Evolutionary conservation across 345 rosid genomes (phyloP).

Genomic region (Gossypium arboreum): DNA sequence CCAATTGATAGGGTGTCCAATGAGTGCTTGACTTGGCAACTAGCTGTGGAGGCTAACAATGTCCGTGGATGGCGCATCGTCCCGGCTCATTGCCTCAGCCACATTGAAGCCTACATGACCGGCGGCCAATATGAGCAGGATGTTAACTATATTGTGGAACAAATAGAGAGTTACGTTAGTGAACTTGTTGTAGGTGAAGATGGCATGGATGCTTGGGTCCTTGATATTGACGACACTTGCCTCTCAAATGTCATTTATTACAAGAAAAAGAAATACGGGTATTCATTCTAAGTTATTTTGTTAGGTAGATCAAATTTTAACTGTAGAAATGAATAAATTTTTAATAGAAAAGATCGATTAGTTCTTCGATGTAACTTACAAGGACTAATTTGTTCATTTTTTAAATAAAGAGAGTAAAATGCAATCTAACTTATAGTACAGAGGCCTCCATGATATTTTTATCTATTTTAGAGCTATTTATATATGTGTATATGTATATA

Average conservation of each 20-base stretch:
- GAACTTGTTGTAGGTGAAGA: constrained; percentile 35
- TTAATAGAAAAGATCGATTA: too few relatives aligned
- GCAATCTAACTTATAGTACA: too few relatives aligned
- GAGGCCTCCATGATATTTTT: rapidly evolving
- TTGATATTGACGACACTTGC: constrained; percentile 93
- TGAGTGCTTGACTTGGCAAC: constrained; percentile 7
- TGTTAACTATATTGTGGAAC: constrained; percentile 44
- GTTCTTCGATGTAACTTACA: too few relatives aligned
- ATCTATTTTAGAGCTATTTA: too few relatives aligned
- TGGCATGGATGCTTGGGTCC: constrained; percentile 83
- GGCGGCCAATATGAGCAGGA: constrained; percentile 77
- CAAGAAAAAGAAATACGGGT: constrained; percentile 73
- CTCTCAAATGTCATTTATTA: constrained; percentile 72
- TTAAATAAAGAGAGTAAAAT: too few relatives aligned
- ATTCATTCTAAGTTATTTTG: not conserved
- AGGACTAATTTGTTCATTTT: too few relatives aligned
- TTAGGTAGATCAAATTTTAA: too few relatives aligned
- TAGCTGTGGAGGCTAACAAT: constrained; percentile 15
- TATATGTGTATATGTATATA: too few relatives aligned
- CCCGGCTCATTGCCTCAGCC: not conserved
- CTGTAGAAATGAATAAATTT: rapidly evolving
- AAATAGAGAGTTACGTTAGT: constrained; percentile 40
- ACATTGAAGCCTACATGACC: constrained; percentile 59
- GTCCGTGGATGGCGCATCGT: constrained; percentile 12
- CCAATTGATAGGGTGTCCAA: not conserved